These are phyloP conservation scores for Oryza rufipogon DNA, from an alignment of 176 grass and related monocot genomes.

Conservation along the genomic window DNA sequence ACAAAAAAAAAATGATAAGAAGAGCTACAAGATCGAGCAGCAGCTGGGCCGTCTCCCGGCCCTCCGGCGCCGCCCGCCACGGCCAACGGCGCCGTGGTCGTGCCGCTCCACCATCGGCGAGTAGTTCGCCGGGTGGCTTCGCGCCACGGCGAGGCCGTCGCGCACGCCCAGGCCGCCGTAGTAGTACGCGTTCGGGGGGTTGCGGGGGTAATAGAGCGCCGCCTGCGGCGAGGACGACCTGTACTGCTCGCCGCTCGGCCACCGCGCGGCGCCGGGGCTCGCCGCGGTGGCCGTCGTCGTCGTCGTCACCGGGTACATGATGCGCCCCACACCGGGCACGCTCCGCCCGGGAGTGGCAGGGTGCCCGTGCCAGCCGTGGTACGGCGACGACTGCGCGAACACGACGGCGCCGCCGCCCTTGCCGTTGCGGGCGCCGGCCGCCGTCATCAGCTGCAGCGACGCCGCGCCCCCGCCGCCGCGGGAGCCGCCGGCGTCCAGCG, in stretches of 20 bases:
- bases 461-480: neutral
- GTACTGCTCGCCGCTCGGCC: constrained; percentile 21
- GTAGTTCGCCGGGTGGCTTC: constrained; percentile 40
- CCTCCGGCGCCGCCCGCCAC: neutral
- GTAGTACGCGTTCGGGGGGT: constrained; percentile 20
- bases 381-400: constrained; percentile 5
- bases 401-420: neutral
- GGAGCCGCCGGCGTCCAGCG: neutral
- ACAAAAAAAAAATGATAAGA: too few species aligned
- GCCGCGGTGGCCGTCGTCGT: neutral
- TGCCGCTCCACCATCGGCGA: constrained; percentile 45
- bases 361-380: neutral
- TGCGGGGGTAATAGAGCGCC: neutral
- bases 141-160: constrained; percentile 17
- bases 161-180: neutral
- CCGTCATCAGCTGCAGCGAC: neutral
- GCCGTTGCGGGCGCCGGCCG: neutral
- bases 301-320: neutral
- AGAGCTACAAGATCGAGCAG: constrained; percentile 39
- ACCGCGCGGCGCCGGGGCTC: neutral
- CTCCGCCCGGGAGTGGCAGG: neutral
- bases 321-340: neutral
- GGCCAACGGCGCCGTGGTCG: neutral
- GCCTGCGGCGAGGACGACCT: neutral
- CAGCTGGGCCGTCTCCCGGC: constrained; percentile 1